phyloP scores from a whole-genome alignment of 23 red algal species.

The Gracilaria gracilis region DNA sequence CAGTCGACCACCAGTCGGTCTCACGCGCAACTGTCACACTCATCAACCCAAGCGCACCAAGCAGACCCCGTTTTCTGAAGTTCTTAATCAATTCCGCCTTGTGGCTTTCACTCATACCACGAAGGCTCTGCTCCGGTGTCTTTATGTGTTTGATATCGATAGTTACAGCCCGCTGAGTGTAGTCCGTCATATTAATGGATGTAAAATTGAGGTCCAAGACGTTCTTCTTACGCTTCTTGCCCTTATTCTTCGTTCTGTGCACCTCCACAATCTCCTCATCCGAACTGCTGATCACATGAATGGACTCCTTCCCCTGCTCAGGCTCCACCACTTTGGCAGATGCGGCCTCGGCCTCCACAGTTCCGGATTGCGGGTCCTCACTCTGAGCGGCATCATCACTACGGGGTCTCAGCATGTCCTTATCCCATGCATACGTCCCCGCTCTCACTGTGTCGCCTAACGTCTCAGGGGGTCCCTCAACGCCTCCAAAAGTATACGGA shows the following conservation, averaged over 20 bases:
- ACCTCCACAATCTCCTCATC: no score
- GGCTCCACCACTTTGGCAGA: not conserved
- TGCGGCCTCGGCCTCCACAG: not conserved
- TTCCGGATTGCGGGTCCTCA: not conserved
- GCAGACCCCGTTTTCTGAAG: not conserved
- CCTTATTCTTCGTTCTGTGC: no score
- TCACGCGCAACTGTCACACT: constrained; percentile 2
- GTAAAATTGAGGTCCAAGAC: not conserved
- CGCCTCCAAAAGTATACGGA: constrained; percentile 4
- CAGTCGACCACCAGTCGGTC: not conserved
- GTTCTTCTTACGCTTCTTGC: not conserved
- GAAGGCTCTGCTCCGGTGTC: not conserved
- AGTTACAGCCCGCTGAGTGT: not conserved
- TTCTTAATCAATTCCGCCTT: not conserved
- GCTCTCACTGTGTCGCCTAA: not conserved
- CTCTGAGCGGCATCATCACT: not conserved
- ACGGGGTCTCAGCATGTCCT: not conserved
- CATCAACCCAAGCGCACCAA: constrained; percentile 1
- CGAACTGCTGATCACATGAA: not conserved
- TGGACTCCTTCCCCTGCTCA: not conserved
- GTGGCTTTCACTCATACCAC: not conserved
- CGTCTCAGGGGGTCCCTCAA: not conserved
- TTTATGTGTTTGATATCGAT: not conserved
- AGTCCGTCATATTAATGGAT: not conserved
- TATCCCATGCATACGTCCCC: constrained; percentile 11